A percentile compares a stretch with the other conserved stretches of the same genome.
phyloP scores from a whole-genome alignment of 306 rosid genomes.

The Echinosophora koreensis region DNA sequence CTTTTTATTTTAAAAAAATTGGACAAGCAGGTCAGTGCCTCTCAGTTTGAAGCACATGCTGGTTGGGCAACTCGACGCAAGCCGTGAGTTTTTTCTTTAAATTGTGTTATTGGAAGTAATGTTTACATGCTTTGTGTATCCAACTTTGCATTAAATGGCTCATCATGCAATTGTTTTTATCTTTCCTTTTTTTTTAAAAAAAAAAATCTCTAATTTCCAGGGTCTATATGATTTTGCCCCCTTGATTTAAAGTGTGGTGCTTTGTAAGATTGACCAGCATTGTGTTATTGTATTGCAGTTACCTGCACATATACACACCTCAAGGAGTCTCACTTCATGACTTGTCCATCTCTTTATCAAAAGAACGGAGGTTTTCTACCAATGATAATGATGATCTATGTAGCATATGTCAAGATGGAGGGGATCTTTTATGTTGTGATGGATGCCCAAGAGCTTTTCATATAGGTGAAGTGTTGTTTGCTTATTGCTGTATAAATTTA shows the following conservation, averaged over 20 bases:
- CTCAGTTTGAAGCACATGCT: constrained; percentile 96
- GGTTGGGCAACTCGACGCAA: constrained; percentile 94
- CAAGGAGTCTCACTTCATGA: constrained; percentile 95
- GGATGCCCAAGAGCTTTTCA: constrained; percentile 96
- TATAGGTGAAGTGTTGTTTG: constrained; percentile 59
- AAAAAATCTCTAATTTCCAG: neutral
- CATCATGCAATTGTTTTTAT: neutral
- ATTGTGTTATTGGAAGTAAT: constrained; percentile 21
- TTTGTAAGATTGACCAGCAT: constrained; percentile 32
- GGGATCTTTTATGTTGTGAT: constrained; percentile 89
- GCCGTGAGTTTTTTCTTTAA: constrained; percentile 76
- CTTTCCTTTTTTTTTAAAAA: neutral
- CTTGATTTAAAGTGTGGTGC: constrained; percentile 16
- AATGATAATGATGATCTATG: constrained; percentile 85
- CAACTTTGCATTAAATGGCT: constrained; percentile 18
- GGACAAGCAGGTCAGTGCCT: constrained; percentile 81
- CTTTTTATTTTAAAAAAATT: neutral
- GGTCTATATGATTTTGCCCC: neutral
- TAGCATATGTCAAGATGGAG: constrained; percentile 80
- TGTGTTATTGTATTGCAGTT: constrained; percentile 62
- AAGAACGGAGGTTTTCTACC: constrained; percentile 62
- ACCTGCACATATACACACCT: constrained; percentile 86
- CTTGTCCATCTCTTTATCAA: constrained; percentile 76
- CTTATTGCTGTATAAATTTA: constrained; percentile 8
- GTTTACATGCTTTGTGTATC: constrained; percentile 30